These are phyloP conservation scores for Cardamine resedifolia DNA, from an alignment of 345 rosid species.

Conservation along the genomic window DNA sequence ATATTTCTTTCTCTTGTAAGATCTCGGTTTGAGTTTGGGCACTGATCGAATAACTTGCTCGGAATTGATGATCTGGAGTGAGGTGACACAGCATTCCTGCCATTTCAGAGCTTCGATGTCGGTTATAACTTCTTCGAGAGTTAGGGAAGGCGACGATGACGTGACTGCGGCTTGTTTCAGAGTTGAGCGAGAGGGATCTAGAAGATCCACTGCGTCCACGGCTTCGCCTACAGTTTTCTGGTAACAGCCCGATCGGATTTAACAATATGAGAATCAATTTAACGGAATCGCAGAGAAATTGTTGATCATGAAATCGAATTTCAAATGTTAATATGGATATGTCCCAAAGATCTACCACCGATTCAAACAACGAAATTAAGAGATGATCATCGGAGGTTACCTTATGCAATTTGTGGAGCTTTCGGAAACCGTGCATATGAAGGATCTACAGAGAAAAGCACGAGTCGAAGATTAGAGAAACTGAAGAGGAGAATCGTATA, in stretches of 20 bases:
- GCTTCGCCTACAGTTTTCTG: constrained; percentile 32
- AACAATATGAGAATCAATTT: background rate
- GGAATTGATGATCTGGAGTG: constrained; percentile 29
- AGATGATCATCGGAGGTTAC: constrained; percentile 6
- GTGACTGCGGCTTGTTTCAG: constrained; percentile 16
- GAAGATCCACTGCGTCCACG: constrained; percentile 21
- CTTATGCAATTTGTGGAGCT: constrained; percentile 19
- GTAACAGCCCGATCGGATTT: background rate
- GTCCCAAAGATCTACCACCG: background rate
- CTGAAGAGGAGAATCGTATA: background rate
- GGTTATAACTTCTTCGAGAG: constrained; percentile 32
- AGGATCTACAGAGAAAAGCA: constrained; percentile 20
- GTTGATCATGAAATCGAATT: background rate
- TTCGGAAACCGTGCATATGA: constrained; percentile 31
- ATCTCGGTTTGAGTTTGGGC: background rate
- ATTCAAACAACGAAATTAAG: background rate
- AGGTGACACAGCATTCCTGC: constrained; percentile 38
- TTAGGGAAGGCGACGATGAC: background rate
- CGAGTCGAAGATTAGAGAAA: constrained; percentile 5
- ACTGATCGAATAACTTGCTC: background rate
- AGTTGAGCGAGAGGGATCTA: constrained; percentile 36
- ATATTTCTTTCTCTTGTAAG: constrained; percentile 16
- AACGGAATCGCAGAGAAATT: constrained; percentile 1
- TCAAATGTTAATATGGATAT: too few relatives aligned
- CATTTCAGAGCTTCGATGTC: constrained; percentile 39